Evolutionary conservation across 768 basidiomycete species (phyloP), one percentile per base, ranked within the genome.

Genomic region (Mycena vulgaris): DNA sequence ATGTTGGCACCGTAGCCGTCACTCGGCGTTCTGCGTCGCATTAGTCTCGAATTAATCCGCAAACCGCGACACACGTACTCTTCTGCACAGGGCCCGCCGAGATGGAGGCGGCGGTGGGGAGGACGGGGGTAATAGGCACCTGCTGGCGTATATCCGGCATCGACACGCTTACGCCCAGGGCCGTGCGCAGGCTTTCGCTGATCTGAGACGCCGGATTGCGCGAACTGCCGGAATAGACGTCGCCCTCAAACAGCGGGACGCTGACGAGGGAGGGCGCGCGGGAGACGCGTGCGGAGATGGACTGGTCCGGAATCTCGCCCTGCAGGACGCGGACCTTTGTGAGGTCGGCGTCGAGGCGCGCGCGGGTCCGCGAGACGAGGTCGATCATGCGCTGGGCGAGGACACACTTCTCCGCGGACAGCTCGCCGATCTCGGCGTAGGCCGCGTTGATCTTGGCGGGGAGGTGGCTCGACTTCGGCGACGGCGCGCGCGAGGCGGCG

Each of bases 281-380:
- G 75, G 61, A 25, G 56, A 61, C n/a, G 69, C 70, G 48, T 27
- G 66, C 66, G 11, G 66, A 64, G 30, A 31, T 27, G 16, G 75
- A 68, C 48, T 70, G 65, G 56, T 85, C 84, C 13, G 80, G 78
- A 6, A 80, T 59, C 66, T 87, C 88, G 37, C 88, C 88, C 69
- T 87, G 86, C 25, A 89, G 75, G 21, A 83, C 79, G 51, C 84
- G 77, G 31, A 87, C 86, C 73, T 83, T 83, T 56, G 77, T 76
- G 25, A 90, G 79, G 73, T 90, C 89, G 2, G 81, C 77, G 69
- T 89, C 88, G 16, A 90, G 84, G 48, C 86, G 81, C 17, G 84
- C 80, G 51, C 84, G 84, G 30, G 88, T 86, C 39, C 84, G 80
- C 3, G 79, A 80, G 35, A 89, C 80, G 40, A 89, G 82, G 39